Base-by-base conservation (phyloP, 331 rosid species). In the Rosa hybrid region DNA sequence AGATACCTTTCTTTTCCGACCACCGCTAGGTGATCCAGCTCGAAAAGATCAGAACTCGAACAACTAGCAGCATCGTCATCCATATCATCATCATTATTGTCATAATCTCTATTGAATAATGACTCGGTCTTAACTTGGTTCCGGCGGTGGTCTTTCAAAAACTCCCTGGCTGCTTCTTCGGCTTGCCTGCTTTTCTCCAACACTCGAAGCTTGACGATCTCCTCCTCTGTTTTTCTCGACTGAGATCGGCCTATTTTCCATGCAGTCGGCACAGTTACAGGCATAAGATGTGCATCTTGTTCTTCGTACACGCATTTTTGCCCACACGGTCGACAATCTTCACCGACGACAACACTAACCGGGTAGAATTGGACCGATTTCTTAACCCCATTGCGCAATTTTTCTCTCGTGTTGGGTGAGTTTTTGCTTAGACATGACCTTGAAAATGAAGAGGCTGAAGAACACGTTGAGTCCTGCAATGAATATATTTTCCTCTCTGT, bases 21-120 rank as follows among this genome's bases (percentile, higher is more conserved):
- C 48, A 82, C 86, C 1, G 76, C 34, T 2, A 90, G 78, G 70
- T 96, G 98, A 86, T 96, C 98, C 56, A 96, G 94, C 86, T 96
- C 99, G 23, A 96, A 96, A 62, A 96, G 96, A 88, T 96, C 99
- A n/a, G 97, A 93, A 86, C 99, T 96, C 18, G 97, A 86, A 87
- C 75, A 86, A 75, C 99, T 96, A 7, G 84, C 88, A 8, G 88
- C 97, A 4, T 89, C 98, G 0, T 85, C 91, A 0, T 88, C 89
- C 14, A 18, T 8, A 1, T 85, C 90, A 0, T 41, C 82, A 0
- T 80, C 70, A 0, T 53, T 73, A 2, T 68, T 57, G 6, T 80
- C 72, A 50, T 67, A 67, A 73, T 85, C 84, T 59, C 76, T 79
- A 23, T 72, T 49, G 60, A 11, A 65, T 9, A 82, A 50, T 5